phyloP scores from a whole-genome alignment of 305 asterid genomes.

The Striga hermonthica region DNA sequence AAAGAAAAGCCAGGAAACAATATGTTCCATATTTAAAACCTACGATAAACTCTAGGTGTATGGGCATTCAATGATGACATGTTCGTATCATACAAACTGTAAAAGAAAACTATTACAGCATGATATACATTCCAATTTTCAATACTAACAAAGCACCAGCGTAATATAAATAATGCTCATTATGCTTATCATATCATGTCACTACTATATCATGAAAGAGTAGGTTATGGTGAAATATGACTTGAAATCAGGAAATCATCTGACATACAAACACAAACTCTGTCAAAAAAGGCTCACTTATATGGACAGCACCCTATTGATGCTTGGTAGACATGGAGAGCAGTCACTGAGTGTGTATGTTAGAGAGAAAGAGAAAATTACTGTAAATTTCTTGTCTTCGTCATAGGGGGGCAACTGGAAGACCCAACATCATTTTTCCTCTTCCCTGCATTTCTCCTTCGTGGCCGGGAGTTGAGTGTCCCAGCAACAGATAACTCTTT shows the following conservation, averaged over 20 bases:
- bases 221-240: constrained; percentile 1
- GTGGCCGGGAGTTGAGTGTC: constrained; percentile 28
- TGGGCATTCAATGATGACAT: constrained; percentile 12
- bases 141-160: constrained; percentile 1
- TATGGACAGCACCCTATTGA: not conserved
- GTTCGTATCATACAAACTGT: not conserved
- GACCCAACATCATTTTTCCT: constrained; percentile 37
- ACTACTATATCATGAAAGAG: not conserved
- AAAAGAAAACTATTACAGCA: not conserved
- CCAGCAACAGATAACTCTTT: constrained; percentile 35
- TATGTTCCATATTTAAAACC: not conserved
- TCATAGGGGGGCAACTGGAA: constrained; percentile 63
- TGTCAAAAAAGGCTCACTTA: constrained; percentile 9
- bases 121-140: constrained; percentile 22
- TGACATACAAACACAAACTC: constrained; percentile 11
- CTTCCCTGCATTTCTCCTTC: constrained; percentile 39
- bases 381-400: constrained; percentile 39
- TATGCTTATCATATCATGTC: constrained; percentile 16
- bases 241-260: constrained; percentile 15
- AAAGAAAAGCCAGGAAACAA: not conserved
- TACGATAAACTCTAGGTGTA: not conserved
- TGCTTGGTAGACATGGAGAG: too few species aligned
- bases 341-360: not conserved
- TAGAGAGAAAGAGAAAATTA: constrained; percentile 34
- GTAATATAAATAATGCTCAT: not conserved